These are phyloP conservation scores for Luzula sylvatica DNA, from an alignment of 176 grass and related monocot genomes.

Conservation along the genomic window DNA sequence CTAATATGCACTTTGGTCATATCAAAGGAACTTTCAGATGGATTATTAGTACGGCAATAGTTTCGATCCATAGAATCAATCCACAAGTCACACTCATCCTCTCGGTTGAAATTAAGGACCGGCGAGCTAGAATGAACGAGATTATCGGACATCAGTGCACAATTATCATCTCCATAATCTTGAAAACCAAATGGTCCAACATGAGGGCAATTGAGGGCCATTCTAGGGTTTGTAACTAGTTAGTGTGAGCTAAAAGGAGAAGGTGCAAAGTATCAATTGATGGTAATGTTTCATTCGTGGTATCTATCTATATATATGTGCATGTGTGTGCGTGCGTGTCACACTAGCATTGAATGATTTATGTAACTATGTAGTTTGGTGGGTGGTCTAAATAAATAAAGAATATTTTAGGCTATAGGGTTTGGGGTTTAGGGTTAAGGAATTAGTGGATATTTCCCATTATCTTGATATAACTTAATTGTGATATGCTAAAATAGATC, in stretches of 20 bases:
- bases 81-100: slow-evolving; percentile 41
- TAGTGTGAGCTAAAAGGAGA: neutral
- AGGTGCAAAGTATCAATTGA: too few species aligned
- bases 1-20: slow-evolving; percentile 5
- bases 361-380: slow-evolving; percentile 10
- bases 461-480: too few species aligned
- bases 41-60: slow-evolving; percentile 13
- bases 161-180: neutral
- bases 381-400: slow-evolving; percentile 13
- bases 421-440: too few species aligned
- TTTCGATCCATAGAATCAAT: slow-evolving; percentile 45
- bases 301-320: too few species aligned
- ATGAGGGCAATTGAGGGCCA: slow-evolving; percentile 9
- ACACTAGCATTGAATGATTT: slow-evolving; percentile 15
- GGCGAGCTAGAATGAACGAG: slow-evolving; percentile 26
- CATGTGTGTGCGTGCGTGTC: too few species aligned
- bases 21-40: slow-evolving; percentile 8
- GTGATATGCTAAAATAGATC: too few species aligned
- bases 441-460: too few species aligned
- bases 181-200: slow-evolving; percentile 12
- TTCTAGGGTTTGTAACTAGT: neutral
- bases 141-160: neutral
- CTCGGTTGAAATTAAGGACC: slow-evolving; percentile 41
- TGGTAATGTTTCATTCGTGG: too few species aligned
- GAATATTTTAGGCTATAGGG: too few species aligned